Conservation (phyloP, 73 alveolate species). For the Stentor coeruleus region DNA sequence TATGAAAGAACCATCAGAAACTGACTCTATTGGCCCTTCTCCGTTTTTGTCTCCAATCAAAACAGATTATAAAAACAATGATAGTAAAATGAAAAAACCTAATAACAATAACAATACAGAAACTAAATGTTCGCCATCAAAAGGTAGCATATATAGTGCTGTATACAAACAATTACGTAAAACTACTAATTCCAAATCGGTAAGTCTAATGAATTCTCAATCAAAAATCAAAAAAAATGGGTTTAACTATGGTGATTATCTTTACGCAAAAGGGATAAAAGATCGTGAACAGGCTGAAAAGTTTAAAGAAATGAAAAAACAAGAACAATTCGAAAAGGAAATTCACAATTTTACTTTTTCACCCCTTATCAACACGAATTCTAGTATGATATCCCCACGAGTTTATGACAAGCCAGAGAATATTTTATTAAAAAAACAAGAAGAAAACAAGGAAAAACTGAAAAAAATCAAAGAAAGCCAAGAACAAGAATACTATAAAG, state of each 20-base stretch:
- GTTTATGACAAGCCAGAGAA: slow-evolving; percentile 7
- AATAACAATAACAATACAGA: neutral
- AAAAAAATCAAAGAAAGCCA: neutral
- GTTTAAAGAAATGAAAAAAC: neutral
- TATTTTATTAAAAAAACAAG: neutral
- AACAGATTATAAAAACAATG: too few relatives aligned
- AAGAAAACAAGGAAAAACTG: neutral
- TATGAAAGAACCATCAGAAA: neutral
- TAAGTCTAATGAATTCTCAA: neutral
- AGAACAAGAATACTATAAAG: neutral
- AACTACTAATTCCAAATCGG: neutral
- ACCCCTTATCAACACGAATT: neutral
- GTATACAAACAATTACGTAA: neutral
- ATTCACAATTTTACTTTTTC: neutral
- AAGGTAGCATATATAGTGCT: neutral
- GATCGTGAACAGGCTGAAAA: neutral
- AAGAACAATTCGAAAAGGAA: neutral
- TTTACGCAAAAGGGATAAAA: neutral
- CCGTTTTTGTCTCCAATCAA: neutral
- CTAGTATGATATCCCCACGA: slow-evolving; percentile 17
- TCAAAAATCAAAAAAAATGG: slow-evolving; percentile 9
- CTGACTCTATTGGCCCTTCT: neutral
- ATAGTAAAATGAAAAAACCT: neutral
- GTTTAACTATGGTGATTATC: slow-evolving; percentile 12
- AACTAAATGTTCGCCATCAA: neutral